Conservation (phyloP, 2,329 filamentous ascomycete species). For the Penicillium concentricum region DNA sequence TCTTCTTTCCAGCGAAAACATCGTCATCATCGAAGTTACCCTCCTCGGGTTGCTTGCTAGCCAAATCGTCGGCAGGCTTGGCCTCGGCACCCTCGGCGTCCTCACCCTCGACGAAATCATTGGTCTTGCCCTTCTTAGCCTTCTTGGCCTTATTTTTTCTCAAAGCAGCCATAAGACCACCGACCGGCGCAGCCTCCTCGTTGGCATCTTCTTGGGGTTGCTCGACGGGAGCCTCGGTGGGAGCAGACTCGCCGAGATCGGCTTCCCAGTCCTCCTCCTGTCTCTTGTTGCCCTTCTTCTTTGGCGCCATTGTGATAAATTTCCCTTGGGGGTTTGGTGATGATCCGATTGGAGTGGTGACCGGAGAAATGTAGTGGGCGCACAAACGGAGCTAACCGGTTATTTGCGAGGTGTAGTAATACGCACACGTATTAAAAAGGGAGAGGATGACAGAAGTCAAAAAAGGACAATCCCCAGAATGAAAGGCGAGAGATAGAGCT, state of each 20-base stretch:
- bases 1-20: conserved; percentile 79
- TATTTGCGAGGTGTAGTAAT: conserved; percentile 17
- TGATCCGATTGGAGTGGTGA: conserved; percentile 17
- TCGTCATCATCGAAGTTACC: conserved; percentile 80
- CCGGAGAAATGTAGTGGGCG: conserved; percentile 19
- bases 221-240: conserved; percentile 47
- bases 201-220: conserved; percentile 50
- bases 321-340: not conserved
- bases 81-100: conserved; percentile 46
- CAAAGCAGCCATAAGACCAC: conserved; percentile 75
- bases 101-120: conserved; percentile 73
- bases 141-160: conserved; percentile 81
- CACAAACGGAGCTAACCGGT: conserved; percentile 32
- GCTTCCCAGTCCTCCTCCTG: conserved; percentile 91
- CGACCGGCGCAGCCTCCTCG: conserved; percentile 56
- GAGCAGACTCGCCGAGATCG: conserved; percentile 74
- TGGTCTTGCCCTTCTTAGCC: conserved; percentile 82
- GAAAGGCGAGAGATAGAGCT: conserved; percentile 15
- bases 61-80: conserved; percentile 39
- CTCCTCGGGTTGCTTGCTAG: conserved; percentile 73
- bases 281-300: conserved; percentile 91
- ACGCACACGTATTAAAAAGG: not conserved
- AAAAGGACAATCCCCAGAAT: conserved; percentile 19
- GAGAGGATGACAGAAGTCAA: not conserved
- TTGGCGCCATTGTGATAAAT: conserved; percentile 70